Base-by-base conservation (phyloP, 345 rosid genomes). In the Draba incana region DNA sequence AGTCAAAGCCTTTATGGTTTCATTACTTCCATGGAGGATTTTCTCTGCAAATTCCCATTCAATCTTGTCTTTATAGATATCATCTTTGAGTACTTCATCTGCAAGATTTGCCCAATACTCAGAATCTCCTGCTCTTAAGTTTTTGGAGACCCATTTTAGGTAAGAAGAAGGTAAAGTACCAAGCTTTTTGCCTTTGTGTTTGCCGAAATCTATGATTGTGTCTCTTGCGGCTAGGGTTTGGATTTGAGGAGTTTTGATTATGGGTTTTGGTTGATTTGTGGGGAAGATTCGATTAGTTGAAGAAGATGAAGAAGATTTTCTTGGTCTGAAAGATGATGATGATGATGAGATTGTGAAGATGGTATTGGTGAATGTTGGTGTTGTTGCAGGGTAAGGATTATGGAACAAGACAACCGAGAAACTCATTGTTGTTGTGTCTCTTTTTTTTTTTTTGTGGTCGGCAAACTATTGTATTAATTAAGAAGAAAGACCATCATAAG, bases 41-140 rank as follows among this genome's bases (percentile, higher is more conserved):
- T 51, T 75, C 52, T 85, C 89, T 1, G 91, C 88, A 28, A 78
- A 80, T 65, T 88, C 96, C 98, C 98, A 92, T 76, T 89, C 98
- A 2, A 83, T 44, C 15, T 92, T 78, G 64, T 89, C 98, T 60
- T 61, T 74, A 77, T 89, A 92, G 42, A 89, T 67, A 2, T 87
- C 81, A 50, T 92, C 92, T 7, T 78, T 43, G 2, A 89, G 90
- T 5, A 92, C 98, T 52, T 80, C 78, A 67, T 88, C 92, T 2
- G 93, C 96, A 15, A 89, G 78, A 51, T 68, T 76, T 52, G 97
- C 91, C 96, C 98, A 92, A 12, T 80, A 77, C 74, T 80, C 82
- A 46, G 61, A 66, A 73, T 87, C 87, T 2, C 86, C 75, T 14
- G 90, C 81, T 0, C 92, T 85, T 46, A 92, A 87, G 72, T 85